These are phyloP conservation scores for Arabidopsis thaliana DNA, from an alignment of 345 rosid species.

Conservation along the genomic window TAIR10.1 NC_003074.8:13357001-13357500, in stretches of 20 bases:
- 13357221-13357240: neutral
- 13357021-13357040: constrained; percentile 54
- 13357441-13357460: neutral
- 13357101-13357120: constrained; percentile 77
- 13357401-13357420: neutral
- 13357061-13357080: constrained; percentile 70
- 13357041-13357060: constrained; percentile 64
- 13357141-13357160: constrained; percentile 34
- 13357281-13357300: constrained; percentile 80
- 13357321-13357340: constrained; percentile 83
- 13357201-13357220: constrained; percentile 13
- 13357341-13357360: constrained; percentile 86
- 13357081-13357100: constrained; percentile 77
- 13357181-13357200: constrained; percentile 12
- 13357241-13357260: constrained; percentile 13
- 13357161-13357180: constrained; percentile 15
- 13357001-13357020: constrained; percentile 45
- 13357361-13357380: constrained; percentile 32
- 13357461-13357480: constrained; percentile 61
- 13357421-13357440: constrained; percentile 22
- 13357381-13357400: neutral
- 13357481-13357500: constrained; percentile 70
- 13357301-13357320: constrained; percentile 89
- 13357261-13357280: constrained; percentile 15
- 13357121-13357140: constrained; percentile 81